These are phyloP conservation scores for Myriosclerotinia duriaeana DNA, from an alignment of 2,329 filamentous ascomycete species.

Conservation along the genomic window DNA sequence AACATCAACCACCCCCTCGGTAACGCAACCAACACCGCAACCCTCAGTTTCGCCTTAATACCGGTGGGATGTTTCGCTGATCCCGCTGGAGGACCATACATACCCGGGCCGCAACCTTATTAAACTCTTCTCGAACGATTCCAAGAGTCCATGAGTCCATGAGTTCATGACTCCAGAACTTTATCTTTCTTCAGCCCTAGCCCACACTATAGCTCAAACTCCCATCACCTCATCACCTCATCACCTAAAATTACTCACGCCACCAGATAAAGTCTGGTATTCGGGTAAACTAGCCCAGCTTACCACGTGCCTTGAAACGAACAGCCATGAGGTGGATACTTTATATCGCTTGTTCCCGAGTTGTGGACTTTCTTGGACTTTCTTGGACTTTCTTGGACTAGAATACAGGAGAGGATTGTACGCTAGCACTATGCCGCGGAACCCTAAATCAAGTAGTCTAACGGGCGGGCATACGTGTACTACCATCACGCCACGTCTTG, in stretches of 20 bases:
- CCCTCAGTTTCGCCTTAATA: slow-evolving; percentile 37
- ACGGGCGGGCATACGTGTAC: slow-evolving; percentile 29
- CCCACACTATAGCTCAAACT: slow-evolving; percentile 35
- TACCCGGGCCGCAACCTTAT: no score
- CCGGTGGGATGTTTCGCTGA: slow-evolving; percentile 27
- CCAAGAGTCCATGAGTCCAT: neutral
- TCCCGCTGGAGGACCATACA: slow-evolving; percentile 26
- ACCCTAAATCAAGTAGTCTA: slow-evolving; percentile 22
- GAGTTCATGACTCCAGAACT: slow-evolving; percentile 40
- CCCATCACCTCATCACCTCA: slow-evolving; percentile 33
- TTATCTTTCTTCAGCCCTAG: slow-evolving; percentile 41
- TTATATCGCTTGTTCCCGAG: no score
- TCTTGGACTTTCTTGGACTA: no score
- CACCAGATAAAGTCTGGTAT: no score
- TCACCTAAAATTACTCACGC: neutral
- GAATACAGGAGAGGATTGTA: slow-evolving; percentile 38
- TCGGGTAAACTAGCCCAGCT: no score
- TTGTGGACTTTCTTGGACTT: no score
- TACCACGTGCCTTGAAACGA: no score
- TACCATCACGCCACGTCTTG: slow-evolving; percentile 13
- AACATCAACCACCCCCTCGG: slow-evolving; percentile 19
- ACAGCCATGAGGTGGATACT: no score
- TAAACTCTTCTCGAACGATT: slow-evolving; percentile 39
- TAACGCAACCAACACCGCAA: slow-evolving; percentile 27
- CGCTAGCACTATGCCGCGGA: slow-evolving; percentile 35